These are phyloP conservation scores for Daldinia grandis DNA, from an alignment of 495 filamentous ascomycete genomes.

Conservation along the genomic window DNA sequence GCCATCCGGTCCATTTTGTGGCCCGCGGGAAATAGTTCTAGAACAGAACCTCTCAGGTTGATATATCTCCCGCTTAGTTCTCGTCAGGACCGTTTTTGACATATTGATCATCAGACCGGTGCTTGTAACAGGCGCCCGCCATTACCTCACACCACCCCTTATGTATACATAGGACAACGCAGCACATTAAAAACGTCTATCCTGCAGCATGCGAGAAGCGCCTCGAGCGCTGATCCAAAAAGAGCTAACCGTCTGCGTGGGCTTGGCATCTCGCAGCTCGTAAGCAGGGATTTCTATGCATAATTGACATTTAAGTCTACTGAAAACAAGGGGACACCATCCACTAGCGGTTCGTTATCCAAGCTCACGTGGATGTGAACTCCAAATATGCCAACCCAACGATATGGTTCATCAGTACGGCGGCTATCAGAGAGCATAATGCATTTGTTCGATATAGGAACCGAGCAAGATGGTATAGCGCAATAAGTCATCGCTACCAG, in stretches of 20 bases:
- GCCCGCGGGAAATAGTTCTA: neutral
- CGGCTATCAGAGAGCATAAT: constrained; percentile 17
- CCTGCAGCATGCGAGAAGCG: constrained; percentile 24
- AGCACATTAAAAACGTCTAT: constrained; percentile 16
- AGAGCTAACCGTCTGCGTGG: constrained; percentile 21
- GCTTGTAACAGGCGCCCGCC: neutral
- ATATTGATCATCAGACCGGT: neutral
- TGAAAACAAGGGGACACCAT: constrained; percentile 22
- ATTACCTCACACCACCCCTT: constrained; percentile 8
- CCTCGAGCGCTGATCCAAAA: constrained; percentile 25
- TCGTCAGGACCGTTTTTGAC: neutral
- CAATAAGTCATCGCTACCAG: constrained; percentile 13
- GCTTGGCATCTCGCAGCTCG: constrained; percentile 31
- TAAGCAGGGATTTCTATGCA: constrained; percentile 35
- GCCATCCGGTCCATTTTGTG: neutral
- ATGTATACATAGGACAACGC: constrained; percentile 15
- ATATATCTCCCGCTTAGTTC: neutral
- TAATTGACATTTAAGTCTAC: constrained; percentile 20
- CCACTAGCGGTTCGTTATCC: constrained; percentile 8
- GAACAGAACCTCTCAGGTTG: neutral
- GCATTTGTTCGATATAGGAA: constrained; percentile 23
- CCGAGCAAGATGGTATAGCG: constrained; percentile 15
- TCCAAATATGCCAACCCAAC: constrained; percentile 28
- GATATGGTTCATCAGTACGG: constrained; percentile 22
- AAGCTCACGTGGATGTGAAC: constrained; percentile 26